Evolutionary conservation across 169 alveolate species (phyloP), one percentile per base, ranked within the genome.

Genomic region (Toxoplasma gondii): DNA sequence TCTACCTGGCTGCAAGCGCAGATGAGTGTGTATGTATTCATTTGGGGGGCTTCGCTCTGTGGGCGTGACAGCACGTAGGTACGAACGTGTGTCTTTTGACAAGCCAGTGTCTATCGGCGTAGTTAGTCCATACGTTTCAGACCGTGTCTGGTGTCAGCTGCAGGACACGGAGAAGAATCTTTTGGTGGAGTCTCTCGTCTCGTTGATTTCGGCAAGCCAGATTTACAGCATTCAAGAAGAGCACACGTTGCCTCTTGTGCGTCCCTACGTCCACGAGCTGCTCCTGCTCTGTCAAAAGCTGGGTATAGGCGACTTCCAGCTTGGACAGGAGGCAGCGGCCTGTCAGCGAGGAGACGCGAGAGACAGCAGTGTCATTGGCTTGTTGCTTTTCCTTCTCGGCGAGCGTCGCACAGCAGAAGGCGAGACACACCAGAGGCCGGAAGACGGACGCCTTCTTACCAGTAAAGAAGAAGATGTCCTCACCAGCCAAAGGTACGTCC

Each of bases 241-340:
- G 92, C 94, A 92, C 88, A 92, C 94, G 58, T 54, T 92, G 88
- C 94, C 94, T 0, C 92, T 92, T 31, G 45, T 92, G 16, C 92
- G 88, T 80, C 88, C 92, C 29, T 92, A 81, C 58, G 94, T 82
- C 7, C 69, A 82, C 17, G 90, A 82, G 90, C 90, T 82, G n/a
- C 90, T 38, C 24, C 90, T 82, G 27, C 69, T 82, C 44, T 19
- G 86, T 78, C 86, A 78, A n/a, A 78, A 78, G n/a, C 44, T 78
- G 44, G 49, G 86, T 7, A 5, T 31, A 4, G 43, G 86, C 9
- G n/a, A 64, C 58, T 49, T 49, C 58, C 22, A 49, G 22, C 58
- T 49, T 4, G 58, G 58, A 4, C 74, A 64, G n/a, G 58, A 64
- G 5, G 74, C 74, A 19, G 74, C 7, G 74, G n/a, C 34, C 31